Conservation (phyloP, 208 protist genomes). For the Angomonas ambiguus region DNA sequence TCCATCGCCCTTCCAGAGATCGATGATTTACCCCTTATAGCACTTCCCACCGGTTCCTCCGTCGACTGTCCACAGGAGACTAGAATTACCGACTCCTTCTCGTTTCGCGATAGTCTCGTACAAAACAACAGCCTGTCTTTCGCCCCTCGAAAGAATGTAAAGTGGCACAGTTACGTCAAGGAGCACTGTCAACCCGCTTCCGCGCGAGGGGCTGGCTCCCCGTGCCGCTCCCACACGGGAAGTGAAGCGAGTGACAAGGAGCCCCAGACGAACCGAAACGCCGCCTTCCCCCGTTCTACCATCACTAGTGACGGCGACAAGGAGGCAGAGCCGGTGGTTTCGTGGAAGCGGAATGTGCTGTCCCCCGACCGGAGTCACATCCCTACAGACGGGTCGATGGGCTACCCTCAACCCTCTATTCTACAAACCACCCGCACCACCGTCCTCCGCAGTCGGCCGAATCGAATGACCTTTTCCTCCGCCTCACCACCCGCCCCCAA, state of each 20-base stretch:
- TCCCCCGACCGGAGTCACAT: neutral
- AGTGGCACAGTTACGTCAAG: neutral
- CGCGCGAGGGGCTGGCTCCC: neutral
- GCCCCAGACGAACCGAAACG: neutral
- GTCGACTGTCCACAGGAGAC: neutral
- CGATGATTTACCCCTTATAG: neutral
- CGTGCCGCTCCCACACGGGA: neutral
- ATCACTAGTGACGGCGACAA: neutral
- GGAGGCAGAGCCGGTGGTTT: neutral
- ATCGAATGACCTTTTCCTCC: no score
- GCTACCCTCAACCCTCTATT: neutral
- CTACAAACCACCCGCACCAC: neutral
- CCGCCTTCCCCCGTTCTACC: neutral
- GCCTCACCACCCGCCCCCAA: no score
- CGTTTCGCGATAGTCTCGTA: neutral
- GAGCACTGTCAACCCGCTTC: neutral
- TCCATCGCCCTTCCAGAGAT: neutral
- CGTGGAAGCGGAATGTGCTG: neutral
- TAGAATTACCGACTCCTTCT: neutral
- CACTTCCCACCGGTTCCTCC: neutral
- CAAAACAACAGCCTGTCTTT: neutral
- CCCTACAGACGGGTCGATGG: neutral
- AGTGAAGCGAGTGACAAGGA: no score
- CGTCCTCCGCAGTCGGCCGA: neutral
- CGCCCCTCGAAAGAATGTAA: neutral